These are phyloP conservation scores for Hemisphaericaspora lyxosophila DNA, from an alignment of 1,139 yeast genomes.

Conservation along the genomic window DNA sequence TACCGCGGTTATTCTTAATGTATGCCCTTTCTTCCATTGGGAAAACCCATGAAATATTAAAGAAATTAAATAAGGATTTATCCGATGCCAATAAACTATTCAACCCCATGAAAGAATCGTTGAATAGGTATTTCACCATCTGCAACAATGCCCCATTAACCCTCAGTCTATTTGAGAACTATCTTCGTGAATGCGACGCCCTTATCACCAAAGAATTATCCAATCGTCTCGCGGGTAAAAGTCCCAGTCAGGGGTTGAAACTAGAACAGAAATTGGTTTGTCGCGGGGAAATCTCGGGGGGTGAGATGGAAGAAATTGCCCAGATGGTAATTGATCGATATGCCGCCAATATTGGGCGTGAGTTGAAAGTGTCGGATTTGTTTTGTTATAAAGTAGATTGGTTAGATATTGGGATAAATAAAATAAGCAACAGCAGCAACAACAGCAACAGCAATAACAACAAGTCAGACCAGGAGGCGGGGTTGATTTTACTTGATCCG, in stretches of 20 bases:
- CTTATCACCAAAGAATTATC: conserved; percentile 32
- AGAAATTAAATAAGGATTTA: conserved; percentile 44
- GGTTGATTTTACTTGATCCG: neutral
- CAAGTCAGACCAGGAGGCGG: no score
- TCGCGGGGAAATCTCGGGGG: conserved; percentile 57
- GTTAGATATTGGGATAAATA: conserved; percentile 52
- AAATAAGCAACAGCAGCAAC: conserved; percentile 5
- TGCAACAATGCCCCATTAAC: conserved; percentile 58
- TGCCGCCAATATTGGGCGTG: conserved; percentile 34
- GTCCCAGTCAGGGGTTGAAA: conserved; percentile 38
- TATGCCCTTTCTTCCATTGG: conserved; percentile 70
- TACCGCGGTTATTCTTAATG: conserved; percentile 68
- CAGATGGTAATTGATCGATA: conserved; percentile 34
- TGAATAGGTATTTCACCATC: conserved; percentile 53
- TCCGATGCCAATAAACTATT: conserved; percentile 42
- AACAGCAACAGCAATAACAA: no score
- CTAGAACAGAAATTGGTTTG: conserved; percentile 69
- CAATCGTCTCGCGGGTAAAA: conserved; percentile 21
- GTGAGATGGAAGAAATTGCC: conserved; percentile 37
- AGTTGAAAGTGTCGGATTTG: conserved; percentile 47
- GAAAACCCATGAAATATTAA: conserved; percentile 61
- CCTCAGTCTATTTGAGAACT: conserved; percentile 60
- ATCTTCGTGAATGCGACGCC: conserved; percentile 52
- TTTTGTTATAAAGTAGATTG: conserved; percentile 71
- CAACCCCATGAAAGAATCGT: conserved; percentile 56